Conservation (phyloP, 805 yeast species). For the Candida maesae region DNA sequence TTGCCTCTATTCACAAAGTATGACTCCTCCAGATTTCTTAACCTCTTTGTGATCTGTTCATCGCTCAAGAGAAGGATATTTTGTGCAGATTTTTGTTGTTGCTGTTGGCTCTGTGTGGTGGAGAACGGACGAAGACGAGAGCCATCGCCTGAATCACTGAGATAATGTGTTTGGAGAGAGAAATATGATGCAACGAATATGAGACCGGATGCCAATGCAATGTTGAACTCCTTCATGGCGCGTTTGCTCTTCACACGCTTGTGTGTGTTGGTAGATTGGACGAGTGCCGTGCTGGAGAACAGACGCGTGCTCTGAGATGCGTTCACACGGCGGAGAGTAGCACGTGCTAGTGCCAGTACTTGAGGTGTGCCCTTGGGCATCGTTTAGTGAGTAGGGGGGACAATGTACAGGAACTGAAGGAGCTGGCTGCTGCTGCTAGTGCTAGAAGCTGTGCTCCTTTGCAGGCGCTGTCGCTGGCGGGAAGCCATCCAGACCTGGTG, state of each 20-base stretch:
- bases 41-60: slow-evolving; percentile 63
- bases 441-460: not conserved
- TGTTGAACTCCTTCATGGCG: slow-evolving; percentile 18
- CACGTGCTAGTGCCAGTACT: slow-evolving; percentile 7
- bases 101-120: slow-evolving; percentile 22
- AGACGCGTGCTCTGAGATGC: slow-evolving; percentile 4
- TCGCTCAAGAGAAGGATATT: slow-evolving; percentile 57
- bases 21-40: slow-evolving; percentile 76
- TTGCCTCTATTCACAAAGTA: slow-evolving; percentile 76
- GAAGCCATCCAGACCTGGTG: too few relatives aligned
- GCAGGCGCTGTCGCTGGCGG: too few relatives aligned
- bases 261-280: not conserved
- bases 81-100: slow-evolving; percentile 37
- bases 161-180: slow-evolving; percentile 23
- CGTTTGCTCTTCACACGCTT: slow-evolving; percentile 6
- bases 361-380: slow-evolving; percentile 10
- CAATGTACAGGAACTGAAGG: too few relatives aligned
- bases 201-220: slow-evolving; percentile 28
- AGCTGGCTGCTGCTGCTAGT: not conserved
- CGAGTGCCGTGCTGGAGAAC: slow-evolving; percentile 9
- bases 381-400: too few relatives aligned
- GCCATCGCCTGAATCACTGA: slow-evolving; percentile 25
- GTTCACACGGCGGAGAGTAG: slow-evolving; percentile 8
- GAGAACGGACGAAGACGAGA: slow-evolving; percentile 17
- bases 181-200: slow-evolving; percentile 28